phyloP scores from a whole-genome alignment of 306 rosid genomes.

The Styphnolobium japonicum region DNA sequence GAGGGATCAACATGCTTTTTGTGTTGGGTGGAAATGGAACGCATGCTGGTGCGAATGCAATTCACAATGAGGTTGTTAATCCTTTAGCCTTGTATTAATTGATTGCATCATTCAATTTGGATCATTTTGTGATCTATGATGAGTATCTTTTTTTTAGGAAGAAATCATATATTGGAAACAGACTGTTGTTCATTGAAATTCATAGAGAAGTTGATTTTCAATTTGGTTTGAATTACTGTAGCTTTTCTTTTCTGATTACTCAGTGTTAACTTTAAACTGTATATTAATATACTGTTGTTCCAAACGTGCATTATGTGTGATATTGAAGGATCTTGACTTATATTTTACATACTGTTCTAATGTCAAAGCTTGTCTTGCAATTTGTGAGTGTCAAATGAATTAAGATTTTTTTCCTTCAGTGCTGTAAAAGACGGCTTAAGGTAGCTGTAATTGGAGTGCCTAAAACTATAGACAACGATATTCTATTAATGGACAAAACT shows the following conservation, averaged over 20 bases:
- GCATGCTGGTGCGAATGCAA: constrained; percentile 96
- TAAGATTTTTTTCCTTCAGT: constrained; percentile 41
- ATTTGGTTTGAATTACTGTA: background rate
- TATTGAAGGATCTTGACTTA: background rate
- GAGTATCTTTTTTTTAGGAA: background rate
- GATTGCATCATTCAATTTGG: constrained; percentile 12
- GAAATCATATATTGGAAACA: background rate
- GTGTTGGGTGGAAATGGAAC: constrained; percentile 99
- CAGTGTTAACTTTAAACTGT: background rate
- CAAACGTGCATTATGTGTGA: background rate
- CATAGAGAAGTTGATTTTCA: background rate
- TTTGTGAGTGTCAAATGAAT: background rate
- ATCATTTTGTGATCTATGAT: background rate
- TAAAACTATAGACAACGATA: constrained; percentile 94
- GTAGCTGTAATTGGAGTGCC: constrained; percentile 94
- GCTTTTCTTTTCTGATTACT: background rate
- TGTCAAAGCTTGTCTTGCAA: background rate
- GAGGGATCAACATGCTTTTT: constrained; percentile 94
- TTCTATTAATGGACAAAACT: constrained; percentile 92
- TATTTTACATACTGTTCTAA: background rate
- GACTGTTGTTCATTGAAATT: constrained; percentile 10
- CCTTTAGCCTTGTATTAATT: constrained; percentile 18
- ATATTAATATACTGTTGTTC: background rate
- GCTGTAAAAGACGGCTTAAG: constrained; percentile 64
- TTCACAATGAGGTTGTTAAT: constrained; percentile 80